Evolutionary conservation across 140 eudicot genomes (phyloP), one percentile per base, ranked within the genome.

Genomic region (Senecio squalidus): DNA sequence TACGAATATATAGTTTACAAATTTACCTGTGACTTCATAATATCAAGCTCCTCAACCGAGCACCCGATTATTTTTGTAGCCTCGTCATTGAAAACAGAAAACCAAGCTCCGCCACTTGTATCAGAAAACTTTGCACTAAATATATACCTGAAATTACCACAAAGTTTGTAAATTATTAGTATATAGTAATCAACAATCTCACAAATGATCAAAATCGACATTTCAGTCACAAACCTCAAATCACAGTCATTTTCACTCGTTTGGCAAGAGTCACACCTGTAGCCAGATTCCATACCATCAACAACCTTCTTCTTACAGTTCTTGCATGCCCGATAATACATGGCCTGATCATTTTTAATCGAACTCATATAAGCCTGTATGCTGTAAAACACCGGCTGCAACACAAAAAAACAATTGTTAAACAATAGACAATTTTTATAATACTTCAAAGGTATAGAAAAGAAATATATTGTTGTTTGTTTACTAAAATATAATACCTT

Each of bases 281-380:
- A 92, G 15, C 98, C 98, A 64, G 94, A 86, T 11, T 81, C 98
- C 53, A 92, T 45, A 41, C 83, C 84, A 55, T 84, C 87, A 27
- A 84, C 87, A 20, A 92, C 98, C 64, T 92, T 92, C 76, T 84
- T 92, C 83, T 78, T 79, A 53, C 98, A 92, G 10, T 89, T 79
- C 76, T 87, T 92, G 80, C 98, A 92, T 29, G 98, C 98, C 26
- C 86, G 80, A 60, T 92, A 92, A 76, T 77, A 92, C 89, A 92
- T 81, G 6, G 89, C 30, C 44, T 92, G 98, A 66, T 87, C 98
- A n/a, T 84, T 73, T 55, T 74, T 87, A 16, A 92, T 84, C 58
- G 72, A 60, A 67, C 92, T 92, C 63, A 92, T 64, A 60, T 71
- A 79, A 10, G 86, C 96, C 39, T 82, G 82, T 9, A 70, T 50